phyloP scores from a whole-genome alignment of 495 filamentous ascomycete genomes.

The Wilcoxina mikolae region DNA sequence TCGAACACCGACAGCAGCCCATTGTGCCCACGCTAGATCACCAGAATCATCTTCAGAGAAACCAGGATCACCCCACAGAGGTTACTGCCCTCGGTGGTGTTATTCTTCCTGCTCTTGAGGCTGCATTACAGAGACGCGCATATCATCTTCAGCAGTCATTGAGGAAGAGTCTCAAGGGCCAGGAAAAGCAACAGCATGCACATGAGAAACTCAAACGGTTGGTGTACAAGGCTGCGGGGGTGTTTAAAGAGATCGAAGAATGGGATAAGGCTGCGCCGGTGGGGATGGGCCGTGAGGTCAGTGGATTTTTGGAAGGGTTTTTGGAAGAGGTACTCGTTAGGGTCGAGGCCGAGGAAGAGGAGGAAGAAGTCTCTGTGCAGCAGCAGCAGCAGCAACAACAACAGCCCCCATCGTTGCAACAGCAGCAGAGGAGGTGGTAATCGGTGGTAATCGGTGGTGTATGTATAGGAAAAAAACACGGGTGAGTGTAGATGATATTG shows the following conservation, averaged over 20 bases:
- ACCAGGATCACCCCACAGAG: not conserved
- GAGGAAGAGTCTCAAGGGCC: not conserved
- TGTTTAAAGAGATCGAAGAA: constrained; percentile 76
- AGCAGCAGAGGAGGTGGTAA: constrained; percentile 1
- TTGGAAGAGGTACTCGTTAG: constrained; percentile 89
- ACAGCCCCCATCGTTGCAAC: not conserved
- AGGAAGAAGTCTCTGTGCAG: constrained; percentile 23
- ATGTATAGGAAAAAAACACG: not conserved
- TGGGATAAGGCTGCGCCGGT: constrained; percentile 71
- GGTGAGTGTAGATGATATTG: not conserved
- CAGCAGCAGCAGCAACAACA: not conserved
- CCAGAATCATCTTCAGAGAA: not conserved
- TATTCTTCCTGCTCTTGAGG: constrained; percentile 77
- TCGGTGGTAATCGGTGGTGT: not conserved
- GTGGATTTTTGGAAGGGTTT: constrained; percentile 75
- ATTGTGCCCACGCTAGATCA: not conserved
- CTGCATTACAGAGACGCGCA: constrained; percentile 68
- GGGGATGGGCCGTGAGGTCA: constrained; percentile 78
- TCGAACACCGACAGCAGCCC: not conserved
- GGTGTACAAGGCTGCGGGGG: constrained; percentile 56
- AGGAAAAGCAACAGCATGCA: constrained; percentile 33
- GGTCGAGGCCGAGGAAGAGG: constrained; percentile 71
- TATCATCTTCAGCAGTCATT: constrained; percentile 44
- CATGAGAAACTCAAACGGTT: constrained; percentile 70
- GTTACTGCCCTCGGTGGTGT: constrained; percentile 55